These are phyloP conservation scores for Sphaerulina populicola DNA, from an alignment of 2,329 filamentous ascomycete species.

Conservation along the genomic window DNA sequence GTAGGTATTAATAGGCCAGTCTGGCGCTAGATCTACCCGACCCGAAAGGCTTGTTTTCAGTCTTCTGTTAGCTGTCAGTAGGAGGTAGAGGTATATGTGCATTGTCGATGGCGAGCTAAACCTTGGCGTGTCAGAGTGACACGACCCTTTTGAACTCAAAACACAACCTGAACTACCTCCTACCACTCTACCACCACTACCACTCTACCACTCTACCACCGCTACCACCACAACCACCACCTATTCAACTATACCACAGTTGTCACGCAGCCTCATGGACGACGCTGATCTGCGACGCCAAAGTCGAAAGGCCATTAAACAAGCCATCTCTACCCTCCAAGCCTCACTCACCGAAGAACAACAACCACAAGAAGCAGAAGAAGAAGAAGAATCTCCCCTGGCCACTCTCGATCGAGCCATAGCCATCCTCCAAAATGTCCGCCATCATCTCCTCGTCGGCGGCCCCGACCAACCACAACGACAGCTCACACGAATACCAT, in stretches of 20 bases:
- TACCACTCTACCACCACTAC: too few relatives aligned
- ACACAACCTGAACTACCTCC: too few relatives aligned
- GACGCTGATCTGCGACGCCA: background rate
- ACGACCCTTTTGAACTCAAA: background rate
- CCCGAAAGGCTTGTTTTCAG: background rate
- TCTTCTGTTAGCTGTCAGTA: too few relatives aligned
- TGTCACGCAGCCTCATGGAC: too few relatives aligned
- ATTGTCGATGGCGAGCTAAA: background rate
- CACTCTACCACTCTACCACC: too few relatives aligned
- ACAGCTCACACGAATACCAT: too few relatives aligned
- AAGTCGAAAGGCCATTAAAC: slow-evolving; percentile 2
- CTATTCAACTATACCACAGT: background rate
- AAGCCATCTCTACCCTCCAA: slow-evolving; percentile 3
- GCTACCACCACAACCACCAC: background rate
- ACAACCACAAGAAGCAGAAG: background rate
- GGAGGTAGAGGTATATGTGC: too few relatives aligned
- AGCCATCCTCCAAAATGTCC: background rate
- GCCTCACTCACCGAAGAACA: slow-evolving; percentile 2
- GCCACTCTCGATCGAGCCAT: slow-evolving; percentile 10
- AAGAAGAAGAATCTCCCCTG: slow-evolving; percentile 1
- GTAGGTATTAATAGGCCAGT: too few relatives aligned
- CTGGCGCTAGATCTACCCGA: too few relatives aligned
- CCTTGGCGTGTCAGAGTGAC: slow-evolving; percentile 4
- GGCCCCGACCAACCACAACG: too few relatives aligned
- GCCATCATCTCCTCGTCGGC: background rate